phyloP scores from a whole-genome alignment of 1,284 basidiomycete species.

The Psilocybe mexicana region DNA sequence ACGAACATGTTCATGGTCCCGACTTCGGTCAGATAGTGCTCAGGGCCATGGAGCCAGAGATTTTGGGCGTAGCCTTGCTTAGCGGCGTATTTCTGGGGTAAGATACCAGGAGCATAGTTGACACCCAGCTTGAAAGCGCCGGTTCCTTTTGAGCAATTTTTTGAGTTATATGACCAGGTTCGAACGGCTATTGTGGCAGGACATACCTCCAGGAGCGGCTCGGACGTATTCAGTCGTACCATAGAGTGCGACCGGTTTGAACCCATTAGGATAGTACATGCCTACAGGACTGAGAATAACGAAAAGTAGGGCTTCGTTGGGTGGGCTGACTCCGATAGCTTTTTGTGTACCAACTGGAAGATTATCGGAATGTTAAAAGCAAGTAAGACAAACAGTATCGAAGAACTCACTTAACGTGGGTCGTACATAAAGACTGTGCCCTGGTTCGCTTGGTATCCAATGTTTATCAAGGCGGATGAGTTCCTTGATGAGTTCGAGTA shows the following conservation, averaged over 20 bases:
- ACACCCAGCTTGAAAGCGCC: conserved; percentile 91
- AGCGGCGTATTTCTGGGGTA: conserved; percentile 87
- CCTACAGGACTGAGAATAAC: conserved; percentile 95
- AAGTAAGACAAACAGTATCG: not conserved
- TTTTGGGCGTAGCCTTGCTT: conserved; percentile 90
- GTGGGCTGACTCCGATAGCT: conserved; percentile 86
- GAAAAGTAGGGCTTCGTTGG: conserved; percentile 88
- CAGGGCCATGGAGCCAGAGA: conserved; percentile 90
- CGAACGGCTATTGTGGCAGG: not conserved
- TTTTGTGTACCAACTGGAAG: conserved; percentile 85
- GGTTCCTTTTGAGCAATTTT: conserved; percentile 51
- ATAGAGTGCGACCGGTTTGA: conserved; percentile 93
- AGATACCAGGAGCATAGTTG: conserved; percentile 90
- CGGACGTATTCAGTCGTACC: conserved; percentile 91
- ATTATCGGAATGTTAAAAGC: not conserved
- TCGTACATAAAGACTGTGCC: conserved; percentile 91
- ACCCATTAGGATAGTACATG: conserved; percentile 93
- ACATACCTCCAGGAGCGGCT: conserved; percentile 84
- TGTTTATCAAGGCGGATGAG: conserved; percentile 86
- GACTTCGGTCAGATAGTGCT: conserved; percentile 87
- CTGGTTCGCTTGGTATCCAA: conserved; percentile 91
- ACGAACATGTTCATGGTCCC: conserved; percentile 98
- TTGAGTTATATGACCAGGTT: not conserved
- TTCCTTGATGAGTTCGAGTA: conserved; percentile 87
- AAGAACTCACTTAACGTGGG: conserved; percentile 67